Conservation (phyloP, 169 alveolate species). For the Plasmodium coatneyi region DNA sequence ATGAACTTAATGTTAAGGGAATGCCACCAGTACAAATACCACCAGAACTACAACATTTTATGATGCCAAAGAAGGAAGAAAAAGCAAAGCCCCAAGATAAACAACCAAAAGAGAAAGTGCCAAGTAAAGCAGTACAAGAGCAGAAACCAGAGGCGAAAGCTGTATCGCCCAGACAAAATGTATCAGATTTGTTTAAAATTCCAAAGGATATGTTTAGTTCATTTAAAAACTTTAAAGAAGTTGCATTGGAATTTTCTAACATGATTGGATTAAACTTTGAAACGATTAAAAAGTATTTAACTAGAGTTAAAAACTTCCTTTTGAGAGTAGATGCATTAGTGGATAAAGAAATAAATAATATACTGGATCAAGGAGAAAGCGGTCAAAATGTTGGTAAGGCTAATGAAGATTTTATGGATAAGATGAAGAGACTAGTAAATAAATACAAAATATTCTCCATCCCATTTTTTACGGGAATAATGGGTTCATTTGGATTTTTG, state of each 20-base stretch:
- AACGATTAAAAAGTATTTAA: conserved; percentile 3
- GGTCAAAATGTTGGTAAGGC: not conserved
- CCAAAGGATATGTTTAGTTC: not conserved
- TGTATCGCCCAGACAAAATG: not conserved
- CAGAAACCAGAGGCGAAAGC: not conserved
- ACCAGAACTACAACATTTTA: not conserved
- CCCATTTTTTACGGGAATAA: conserved; percentile 20
- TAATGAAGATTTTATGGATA: conserved; percentile 12
- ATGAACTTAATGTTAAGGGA: not conserved
- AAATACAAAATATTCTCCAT: conserved; percentile 31
- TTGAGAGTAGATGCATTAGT: conserved; percentile 13
- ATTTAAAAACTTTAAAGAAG: not conserved
- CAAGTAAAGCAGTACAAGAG: not conserved
- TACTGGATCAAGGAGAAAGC: not conserved
- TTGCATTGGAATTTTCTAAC: not conserved
- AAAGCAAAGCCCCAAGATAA: not conserved
- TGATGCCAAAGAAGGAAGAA: not conserved
- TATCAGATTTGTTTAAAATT: not conserved
- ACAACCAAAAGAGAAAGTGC: not conserved
- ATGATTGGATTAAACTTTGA: not conserved
- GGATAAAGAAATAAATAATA: conserved; percentile 12
- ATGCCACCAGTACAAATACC: not conserved
- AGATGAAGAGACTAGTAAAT: conserved; percentile 10
- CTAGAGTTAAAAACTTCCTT: conserved; percentile 15
- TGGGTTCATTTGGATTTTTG: conserved; percentile 20